Percentiles rank a stretch among this genome's conserved stretches.
Evolutionary conservation across 164 flowering plant genomes (phyloP).

Genomic region (Saururus chinensis): DNA sequence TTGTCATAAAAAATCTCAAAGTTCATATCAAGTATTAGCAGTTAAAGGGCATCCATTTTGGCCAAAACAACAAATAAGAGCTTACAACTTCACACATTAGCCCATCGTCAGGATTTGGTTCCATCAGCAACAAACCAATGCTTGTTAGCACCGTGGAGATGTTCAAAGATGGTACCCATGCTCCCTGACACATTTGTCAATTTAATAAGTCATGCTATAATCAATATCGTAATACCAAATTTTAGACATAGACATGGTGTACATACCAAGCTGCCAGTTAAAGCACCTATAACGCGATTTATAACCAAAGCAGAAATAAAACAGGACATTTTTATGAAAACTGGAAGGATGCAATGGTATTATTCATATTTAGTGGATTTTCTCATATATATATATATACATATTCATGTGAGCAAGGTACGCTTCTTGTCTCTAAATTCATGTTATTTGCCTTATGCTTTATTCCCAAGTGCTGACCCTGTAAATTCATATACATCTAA

Average conservation of each 20-base stretch:
- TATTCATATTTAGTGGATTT: too few relatives aligned
- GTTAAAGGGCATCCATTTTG: not conserved
- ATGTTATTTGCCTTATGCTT: too few relatives aligned
- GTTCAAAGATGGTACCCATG: constrained; percentile 93
- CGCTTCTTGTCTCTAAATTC: too few relatives aligned
- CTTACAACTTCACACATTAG: constrained; percentile 86
- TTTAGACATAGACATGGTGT: too few relatives aligned
- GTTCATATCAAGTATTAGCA: not conserved
- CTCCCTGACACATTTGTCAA: constrained; percentile 42
- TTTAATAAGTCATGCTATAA: not conserved
- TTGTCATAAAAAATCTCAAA: not conserved
- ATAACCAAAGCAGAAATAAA: not conserved
- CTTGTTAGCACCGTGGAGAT: constrained; percentile 75
- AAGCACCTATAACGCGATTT: not conserved
- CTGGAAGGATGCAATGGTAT: too few relatives aligned
- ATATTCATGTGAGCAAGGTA: too few relatives aligned
- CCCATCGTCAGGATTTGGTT: constrained; percentile 95
- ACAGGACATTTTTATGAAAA: too few relatives aligned
- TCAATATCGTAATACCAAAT: too few relatives aligned
- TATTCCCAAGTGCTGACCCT: too few relatives aligned
- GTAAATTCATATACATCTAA: too few relatives aligned
- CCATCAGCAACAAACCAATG: constrained; percentile 71
- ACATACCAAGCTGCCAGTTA: not conserved
- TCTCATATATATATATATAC: too few relatives aligned
- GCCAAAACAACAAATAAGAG: not conserved